Evolutionary conservation across 768 basidiomycete species (phyloP).

Genomic region (Lactarius quietus): DNA sequence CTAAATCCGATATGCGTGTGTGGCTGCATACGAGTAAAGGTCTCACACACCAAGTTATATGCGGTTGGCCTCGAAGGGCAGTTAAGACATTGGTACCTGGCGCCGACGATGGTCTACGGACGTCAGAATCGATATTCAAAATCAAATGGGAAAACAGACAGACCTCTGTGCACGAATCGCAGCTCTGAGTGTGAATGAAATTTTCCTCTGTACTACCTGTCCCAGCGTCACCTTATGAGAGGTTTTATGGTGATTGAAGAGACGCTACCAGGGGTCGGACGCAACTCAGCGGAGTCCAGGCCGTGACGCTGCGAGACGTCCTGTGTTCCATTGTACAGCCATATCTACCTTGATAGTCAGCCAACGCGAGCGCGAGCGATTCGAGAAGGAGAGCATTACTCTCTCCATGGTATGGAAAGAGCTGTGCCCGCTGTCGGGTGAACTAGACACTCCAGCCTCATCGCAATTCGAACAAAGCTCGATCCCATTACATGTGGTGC

Average conservation of each 20-base stretch:
- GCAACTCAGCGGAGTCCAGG: not conserved
- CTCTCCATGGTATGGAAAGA: constrained; percentile 93
- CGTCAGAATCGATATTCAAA: not conserved
- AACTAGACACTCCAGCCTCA: constrained; percentile 78
- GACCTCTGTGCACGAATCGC: constrained; percentile 19
- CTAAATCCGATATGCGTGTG: constrained; percentile 37
- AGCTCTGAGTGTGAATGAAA: constrained; percentile 16
- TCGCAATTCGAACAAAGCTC: constrained; percentile 90
- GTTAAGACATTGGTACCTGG: constrained; percentile 85
- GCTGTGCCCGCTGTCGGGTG: constrained; percentile 66
- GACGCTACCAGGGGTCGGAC: constrained; percentile 32
- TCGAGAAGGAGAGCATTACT: constrained; percentile 40
- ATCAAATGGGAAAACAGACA: not conserved
- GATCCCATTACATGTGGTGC: constrained; percentile 90
- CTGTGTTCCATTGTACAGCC: constrained; percentile 68
- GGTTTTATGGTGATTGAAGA: constrained; percentile 83
- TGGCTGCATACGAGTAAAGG: not conserved
- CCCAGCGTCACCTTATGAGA: no score
- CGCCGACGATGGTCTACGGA: constrained; percentile 64
- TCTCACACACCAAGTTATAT: constrained; percentile 65
- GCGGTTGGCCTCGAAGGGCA: constrained; percentile 71
- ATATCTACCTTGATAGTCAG: constrained; percentile 53
- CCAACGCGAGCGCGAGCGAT: not conserved
- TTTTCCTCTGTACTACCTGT: not conserved
- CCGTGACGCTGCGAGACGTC: constrained; percentile 36